Evolutionary conservation across 345 rosid species (phyloP), one percentile per base, ranked within the genome.

Genomic region (Citrus sp.): DNA sequence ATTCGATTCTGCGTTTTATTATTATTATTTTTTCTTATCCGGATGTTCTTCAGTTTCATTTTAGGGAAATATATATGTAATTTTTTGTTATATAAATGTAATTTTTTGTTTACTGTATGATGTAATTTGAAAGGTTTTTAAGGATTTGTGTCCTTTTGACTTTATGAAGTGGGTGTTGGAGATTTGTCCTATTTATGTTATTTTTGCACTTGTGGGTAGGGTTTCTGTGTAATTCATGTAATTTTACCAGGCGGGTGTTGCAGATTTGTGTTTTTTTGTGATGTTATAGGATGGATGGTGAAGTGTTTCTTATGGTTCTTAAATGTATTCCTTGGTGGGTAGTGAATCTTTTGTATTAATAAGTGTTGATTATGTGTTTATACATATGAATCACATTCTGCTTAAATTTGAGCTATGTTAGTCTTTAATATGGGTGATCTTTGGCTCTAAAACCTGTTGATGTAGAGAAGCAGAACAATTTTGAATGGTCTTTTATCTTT

Each of bases 161-260:
- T 74, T 58, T 38, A 35, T 18, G 38, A 73, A 76, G 54, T 61
- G 74, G 80, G 40, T 72, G 35, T 60, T 72, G 51, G 46, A 25
- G 69, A 61, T 66, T 61, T 70, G 34, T 58, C 4, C 77, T 14
- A 70, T 76, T 80, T 65, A 19, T 34, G 67, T 35, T 34, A 9
- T 67, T 72, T 34, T 61, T 9, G 49, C 37, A 28, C 46, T 42
- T 76, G 62, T 78, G 80, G 72, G 7, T 56, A 34, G 69, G 34
- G 21, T 6, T 24, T 67, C 55, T 34, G 59, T 21, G 22, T 55
- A 56, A 70, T 77, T 71, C 28, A 2, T 14, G 19, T 28, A 61
- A 72, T 58, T 6, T 73, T 46, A 24, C 61, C 6, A 2, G 35
- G 71, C 30, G 61, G 78, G 70, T 64, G 25, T 42, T 46, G 16